Evolutionary conservation across 2,329 filamentous ascomycete genomes (phyloP).

Genomic region (Aureobasidium subglaciale): DNA sequence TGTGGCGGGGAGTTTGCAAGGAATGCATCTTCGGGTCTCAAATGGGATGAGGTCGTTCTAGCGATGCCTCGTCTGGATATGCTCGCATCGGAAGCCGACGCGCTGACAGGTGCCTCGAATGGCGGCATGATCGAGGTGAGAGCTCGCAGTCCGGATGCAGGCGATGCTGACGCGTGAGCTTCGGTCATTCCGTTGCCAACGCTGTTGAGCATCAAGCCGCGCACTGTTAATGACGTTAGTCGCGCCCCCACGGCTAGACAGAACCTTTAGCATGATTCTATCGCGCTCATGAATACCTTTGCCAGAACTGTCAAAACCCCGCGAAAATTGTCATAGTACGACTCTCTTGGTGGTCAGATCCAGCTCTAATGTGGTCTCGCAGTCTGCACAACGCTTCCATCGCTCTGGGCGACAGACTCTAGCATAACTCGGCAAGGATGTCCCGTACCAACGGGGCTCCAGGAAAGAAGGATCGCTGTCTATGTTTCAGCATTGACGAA

Average conservation of each 20-base stretch:
- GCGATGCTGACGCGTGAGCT: background rate
- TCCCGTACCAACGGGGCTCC: too few species aligned
- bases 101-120: constrained; percentile 14
- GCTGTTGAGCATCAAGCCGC: background rate
- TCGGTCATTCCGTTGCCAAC: background rate
- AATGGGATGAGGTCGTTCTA: constrained; percentile 36
- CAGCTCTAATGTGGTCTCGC: too few species aligned
- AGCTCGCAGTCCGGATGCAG: background rate
- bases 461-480: background rate
- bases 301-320: too few species aligned
- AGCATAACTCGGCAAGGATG: too few species aligned
- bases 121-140: constrained; percentile 8
- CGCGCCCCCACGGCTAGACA: too few species aligned
- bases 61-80: background rate
- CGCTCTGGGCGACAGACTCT: too few species aligned
- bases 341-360: too few species aligned
- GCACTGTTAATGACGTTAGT: too few species aligned
- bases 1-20: constrained; percentile 53
- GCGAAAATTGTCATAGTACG: too few species aligned
- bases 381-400: too few species aligned
- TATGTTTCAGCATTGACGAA: background rate
- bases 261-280: too few species aligned
- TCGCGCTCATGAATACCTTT: too few species aligned
- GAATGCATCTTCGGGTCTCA: constrained; percentile 81
- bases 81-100: constrained; percentile 9